These are phyloP conservation scores for Chrysanthemum lavandulifolium DNA, from an alignment of 129 eudicot species.

Conservation along the genomic window DNA sequence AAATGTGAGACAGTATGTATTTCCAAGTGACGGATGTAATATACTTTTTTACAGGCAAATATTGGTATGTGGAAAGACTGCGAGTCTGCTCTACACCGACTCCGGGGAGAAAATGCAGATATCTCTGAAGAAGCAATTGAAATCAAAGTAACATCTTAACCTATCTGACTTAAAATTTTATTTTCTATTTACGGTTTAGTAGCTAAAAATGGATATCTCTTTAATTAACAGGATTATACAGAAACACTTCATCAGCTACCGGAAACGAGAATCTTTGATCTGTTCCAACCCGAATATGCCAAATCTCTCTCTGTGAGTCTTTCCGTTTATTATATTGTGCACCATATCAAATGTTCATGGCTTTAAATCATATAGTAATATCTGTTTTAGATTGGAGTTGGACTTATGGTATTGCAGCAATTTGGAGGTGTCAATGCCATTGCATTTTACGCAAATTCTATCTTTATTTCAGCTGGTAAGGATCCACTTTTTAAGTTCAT, in stretches of 20 bases:
- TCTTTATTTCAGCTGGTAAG: constrained; percentile 83
- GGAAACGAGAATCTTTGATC: constrained; percentile 43
- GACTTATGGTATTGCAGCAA: constrained; percentile 87
- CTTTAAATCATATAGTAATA: background rate
- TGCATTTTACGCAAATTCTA: constrained; percentile 71
- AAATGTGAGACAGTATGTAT: background rate
- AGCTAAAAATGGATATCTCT: background rate
- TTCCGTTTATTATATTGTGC: background rate
- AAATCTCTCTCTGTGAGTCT: constrained; percentile 64
- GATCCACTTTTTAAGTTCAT: constrained; percentile 7
- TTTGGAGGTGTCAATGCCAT: constrained; percentile 86
- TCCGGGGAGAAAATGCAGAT: constrained; percentile 61
- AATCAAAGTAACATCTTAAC: constrained; percentile 51
- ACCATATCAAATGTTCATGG: background rate
- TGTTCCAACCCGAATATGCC: constrained; percentile 73
- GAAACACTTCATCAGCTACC: constrained; percentile 58
- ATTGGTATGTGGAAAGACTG: constrained; percentile 50
- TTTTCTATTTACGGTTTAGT: too few relatives aligned
- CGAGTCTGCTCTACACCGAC: constrained; percentile 57
- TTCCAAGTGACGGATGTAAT: background rate
- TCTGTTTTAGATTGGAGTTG: constrained; percentile 69
- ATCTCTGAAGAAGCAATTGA: constrained; percentile 70
- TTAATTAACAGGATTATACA: constrained; percentile 63
- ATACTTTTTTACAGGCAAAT: constrained; percentile 52
- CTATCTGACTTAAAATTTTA: background rate